Evolutionary conservation across 2,329 filamentous ascomycete genomes (phyloP), one percentile per base, ranked within the genome.

Genomic region (Macrophomina tecta): DNA sequence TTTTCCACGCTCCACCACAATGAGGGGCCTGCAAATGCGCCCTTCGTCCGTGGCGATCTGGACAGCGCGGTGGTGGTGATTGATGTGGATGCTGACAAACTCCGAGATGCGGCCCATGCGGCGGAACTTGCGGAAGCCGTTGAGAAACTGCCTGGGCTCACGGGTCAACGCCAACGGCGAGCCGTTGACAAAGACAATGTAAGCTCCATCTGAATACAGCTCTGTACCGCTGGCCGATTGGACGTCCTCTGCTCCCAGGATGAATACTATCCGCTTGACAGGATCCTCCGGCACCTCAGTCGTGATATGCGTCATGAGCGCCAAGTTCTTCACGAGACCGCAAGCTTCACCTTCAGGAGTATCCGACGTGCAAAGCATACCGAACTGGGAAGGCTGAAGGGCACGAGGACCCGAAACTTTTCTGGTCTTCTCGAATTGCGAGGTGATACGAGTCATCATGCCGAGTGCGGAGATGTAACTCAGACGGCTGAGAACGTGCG

Each of bases 401-500:
- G 96, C 95, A 86, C 95, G 90, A 73, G 96, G 95, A 71, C 96
- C 96, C 75, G 90, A 94, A 69, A 99, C 94, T 80, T 99, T 99
- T 72, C 95, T 85, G 2, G 95, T 98, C 85, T 99, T 99, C 78
- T 99, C 95, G 75, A 99, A 99, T 82, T 99, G 95, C 85, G 92
- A 96, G 78, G 91, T 95, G 74, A 99, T 98, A 78, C 95, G 87
- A 14, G 95, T 99, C 95, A 99, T 99, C 96, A 99, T 99, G 69
- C 96, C 96, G 34, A 99, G 87, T 34, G 95, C 95, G 69, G 91
- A 92, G 78, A 99, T 97, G 76, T 98, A 99, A 79, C 94, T 98
- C 65, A 99, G 84, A 70, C 95, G 89, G 80, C 94, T 98, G 58
- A 99, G 84, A 48, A 99, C 93, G 79, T 99, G 95, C 0, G 96